Percentiles rank a stretch among this genome's conserved stretches.
Conservation (phyloP, 768 basidiomycete species). For the Boletellus sp. region DNA sequence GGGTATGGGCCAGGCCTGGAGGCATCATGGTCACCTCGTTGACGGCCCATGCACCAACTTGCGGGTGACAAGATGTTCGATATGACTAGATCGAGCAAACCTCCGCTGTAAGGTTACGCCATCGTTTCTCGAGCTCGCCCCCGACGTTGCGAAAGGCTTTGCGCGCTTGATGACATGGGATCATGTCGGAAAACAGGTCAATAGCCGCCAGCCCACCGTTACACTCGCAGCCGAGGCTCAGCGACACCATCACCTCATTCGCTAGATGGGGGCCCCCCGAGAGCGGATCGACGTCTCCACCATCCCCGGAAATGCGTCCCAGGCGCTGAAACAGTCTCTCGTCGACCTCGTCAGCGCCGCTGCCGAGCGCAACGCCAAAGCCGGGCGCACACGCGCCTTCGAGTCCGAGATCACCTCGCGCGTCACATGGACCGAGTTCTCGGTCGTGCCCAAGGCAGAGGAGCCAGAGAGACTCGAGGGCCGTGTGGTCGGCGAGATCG, state of each 20-base stretch:
- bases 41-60: not conserved
- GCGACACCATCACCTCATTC: not conserved
- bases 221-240: too few species aligned
- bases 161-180: too few species aligned
- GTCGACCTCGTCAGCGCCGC: slow-evolving; percentile 13
- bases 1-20: not conserved
- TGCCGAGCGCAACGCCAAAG: slow-evolving; percentile 2
- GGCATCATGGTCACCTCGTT: slow-evolving; percentile 6
- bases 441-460: slow-evolving; percentile 41
- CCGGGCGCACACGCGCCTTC: slow-evolving; percentile 18
- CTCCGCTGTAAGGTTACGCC: too few species aligned
- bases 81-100: not conserved
- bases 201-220: too few species aligned
- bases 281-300: slow-evolving; percentile 16
- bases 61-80: not conserved
- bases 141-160: too few species aligned
- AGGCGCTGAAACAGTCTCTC: slow-evolving; percentile 25
- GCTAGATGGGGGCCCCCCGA: slow-evolving; percentile 10
- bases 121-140: too few species aligned
- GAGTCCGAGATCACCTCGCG: slow-evolving; percentile 22
- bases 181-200: too few species aligned
- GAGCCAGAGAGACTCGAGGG: slow-evolving; percentile 44
- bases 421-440: slow-evolving; percentile 39
- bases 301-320: slow-evolving; percentile 29
- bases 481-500: slow-evolving; percentile 42